phyloP scores from a whole-genome alignment of 1,139 yeast genomes.

The Hyphopichia khmerensis region DNA sequence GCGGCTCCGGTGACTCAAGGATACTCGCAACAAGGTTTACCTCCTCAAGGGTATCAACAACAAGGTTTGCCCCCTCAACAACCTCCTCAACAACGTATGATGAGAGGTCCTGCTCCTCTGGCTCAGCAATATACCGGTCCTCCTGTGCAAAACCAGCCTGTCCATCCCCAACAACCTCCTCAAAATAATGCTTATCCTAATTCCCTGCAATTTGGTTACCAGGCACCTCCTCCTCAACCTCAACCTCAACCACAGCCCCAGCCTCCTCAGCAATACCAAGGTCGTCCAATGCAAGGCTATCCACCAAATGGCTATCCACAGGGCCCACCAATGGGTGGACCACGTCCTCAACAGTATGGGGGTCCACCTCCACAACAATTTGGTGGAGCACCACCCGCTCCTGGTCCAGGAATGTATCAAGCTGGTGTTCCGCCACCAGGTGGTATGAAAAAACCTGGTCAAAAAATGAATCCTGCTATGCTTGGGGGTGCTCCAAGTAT shows the following conservation, averaged over 20 bases:
- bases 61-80: constrained; percentile 2
- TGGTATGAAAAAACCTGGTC: constrained; percentile 1
- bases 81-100: constrained; percentile 2
- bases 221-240: constrained; percentile 5
- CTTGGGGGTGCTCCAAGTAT: not conserved
- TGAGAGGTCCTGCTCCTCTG: constrained; percentile 3
- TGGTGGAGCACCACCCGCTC: not conserved
- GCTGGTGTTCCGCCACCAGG: constrained; percentile 1
- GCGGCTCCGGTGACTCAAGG: not conserved
- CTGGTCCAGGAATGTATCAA: not conserved
- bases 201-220: constrained; percentile 11
- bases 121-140: constrained; percentile 4
- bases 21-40: constrained; percentile 2
- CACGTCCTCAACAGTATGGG: not conserved
- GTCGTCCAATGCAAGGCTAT: constrained; percentile 6
- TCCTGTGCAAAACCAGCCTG: constrained; percentile 7
- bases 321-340: constrained; percentile 6
- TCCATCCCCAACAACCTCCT: constrained; percentile 9
- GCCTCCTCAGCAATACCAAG: constrained; percentile 6
- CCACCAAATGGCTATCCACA: constrained; percentile 10
- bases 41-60: constrained; percentile 2
- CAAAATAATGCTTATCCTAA: constrained; percentile 11
- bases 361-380: not conserved
- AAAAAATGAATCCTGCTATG: not conserved
- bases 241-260: constrained; percentile 6